phyloP scores from a whole-genome alignment of 2,329 filamentous ascomycete genomes.

The Colletotrichum aenigma region DNA sequence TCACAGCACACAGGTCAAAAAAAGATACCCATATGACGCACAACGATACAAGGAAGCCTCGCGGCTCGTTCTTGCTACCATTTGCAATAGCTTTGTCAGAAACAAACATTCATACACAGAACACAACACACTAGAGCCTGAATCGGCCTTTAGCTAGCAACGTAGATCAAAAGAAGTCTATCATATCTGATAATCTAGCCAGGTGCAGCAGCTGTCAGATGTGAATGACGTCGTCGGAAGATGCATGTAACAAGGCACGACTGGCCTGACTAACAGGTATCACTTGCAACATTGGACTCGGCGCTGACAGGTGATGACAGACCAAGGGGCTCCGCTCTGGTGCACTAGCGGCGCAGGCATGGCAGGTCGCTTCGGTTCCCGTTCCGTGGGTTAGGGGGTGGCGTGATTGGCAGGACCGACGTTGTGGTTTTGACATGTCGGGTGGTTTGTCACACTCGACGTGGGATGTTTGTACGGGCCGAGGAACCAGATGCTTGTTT shows the following conservation, averaged over 20 bases:
- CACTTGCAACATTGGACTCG: neutral
- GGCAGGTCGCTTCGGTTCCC: neutral
- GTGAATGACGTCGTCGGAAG: neutral
- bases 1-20: constrained; percentile 7
- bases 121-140: neutral
- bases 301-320: neutral
- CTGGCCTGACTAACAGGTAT: neutral
- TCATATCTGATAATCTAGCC: neutral
- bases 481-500: neutral
- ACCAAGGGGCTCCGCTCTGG: neutral
- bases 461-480: neutral
- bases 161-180: neutral
- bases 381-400: neutral
- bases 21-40: constrained; percentile 18
- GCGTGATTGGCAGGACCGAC: constrained; percentile 1
- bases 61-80: neutral
- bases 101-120: neutral
- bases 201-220: neutral
- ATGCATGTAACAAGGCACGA: neutral
- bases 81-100: constrained; percentile 10
- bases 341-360: neutral
- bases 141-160: neutral
- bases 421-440: neutral
- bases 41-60: neutral
- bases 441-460: neutral